Conservation (phyloP, 495 filamentous ascomycete species). For the Cudoniella acicularis region DNA sequence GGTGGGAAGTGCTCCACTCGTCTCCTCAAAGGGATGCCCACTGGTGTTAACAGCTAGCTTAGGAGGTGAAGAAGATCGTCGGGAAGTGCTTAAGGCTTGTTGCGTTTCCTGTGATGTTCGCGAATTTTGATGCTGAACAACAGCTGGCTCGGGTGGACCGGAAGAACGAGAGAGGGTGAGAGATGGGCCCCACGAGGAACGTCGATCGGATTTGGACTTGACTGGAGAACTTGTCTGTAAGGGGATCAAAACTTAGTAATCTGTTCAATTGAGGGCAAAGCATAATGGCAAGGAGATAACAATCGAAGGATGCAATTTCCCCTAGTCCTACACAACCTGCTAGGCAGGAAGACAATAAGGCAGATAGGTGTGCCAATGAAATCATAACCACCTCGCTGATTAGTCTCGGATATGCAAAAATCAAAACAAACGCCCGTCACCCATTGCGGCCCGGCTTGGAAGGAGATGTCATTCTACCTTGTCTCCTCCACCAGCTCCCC, state of each 20-base stretch:
- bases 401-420: constrained; percentile 37
- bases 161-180: constrained; percentile 18
- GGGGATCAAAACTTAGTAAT: constrained; percentile 23
- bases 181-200: constrained; percentile 31
- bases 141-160: constrained; percentile 10
- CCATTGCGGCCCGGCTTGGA: constrained; percentile 25
- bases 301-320: constrained; percentile 23
- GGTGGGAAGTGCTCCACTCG: constrained; percentile 6
- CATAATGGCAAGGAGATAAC: constrained; percentile 15
- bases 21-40: background rate
- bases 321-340: constrained; percentile 28
- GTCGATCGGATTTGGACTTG: constrained; percentile 25
- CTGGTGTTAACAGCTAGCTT: background rate
- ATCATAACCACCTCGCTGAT: constrained; percentile 25
- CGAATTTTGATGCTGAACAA: background rate
- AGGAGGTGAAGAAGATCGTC: background rate
- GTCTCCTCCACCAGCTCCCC: constrained; percentile 62
- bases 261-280: constrained; percentile 14
- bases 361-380: constrained; percentile 16
- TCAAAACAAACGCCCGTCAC: constrained; percentile 27
- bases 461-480: constrained; percentile 75
- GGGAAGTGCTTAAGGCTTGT: background rate
- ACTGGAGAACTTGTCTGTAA: constrained; percentile 17
- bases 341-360: constrained; percentile 26
- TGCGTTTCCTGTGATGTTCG: background rate